phyloP scores from a whole-genome alignment of 73 alveolate species.

The Paramecium sonneborni region DNA sequence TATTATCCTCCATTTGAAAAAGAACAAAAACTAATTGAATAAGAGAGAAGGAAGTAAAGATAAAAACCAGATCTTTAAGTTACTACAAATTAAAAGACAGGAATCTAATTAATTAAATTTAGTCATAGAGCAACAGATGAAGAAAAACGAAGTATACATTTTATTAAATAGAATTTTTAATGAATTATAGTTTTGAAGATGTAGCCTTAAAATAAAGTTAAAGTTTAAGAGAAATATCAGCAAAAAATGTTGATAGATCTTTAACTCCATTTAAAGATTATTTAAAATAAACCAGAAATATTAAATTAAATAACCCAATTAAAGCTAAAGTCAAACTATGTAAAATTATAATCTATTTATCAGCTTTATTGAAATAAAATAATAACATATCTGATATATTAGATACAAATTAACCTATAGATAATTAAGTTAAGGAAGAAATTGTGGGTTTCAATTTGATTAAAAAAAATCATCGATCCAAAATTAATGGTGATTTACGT shows the following conservation, averaged over 20 bases:
- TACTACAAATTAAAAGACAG: neutral
- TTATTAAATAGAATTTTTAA: neutral
- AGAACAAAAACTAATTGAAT: neutral
- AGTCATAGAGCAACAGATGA: neutral
- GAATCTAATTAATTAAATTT: neutral
- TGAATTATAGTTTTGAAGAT: conserved; percentile 19
- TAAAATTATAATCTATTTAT: neutral
- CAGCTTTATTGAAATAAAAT: neutral
- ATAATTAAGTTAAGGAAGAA: neutral
- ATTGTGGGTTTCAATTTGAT: neutral
- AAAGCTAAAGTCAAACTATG: conserved; percentile 6
- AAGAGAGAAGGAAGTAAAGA: neutral
- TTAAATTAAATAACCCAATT: neutral
- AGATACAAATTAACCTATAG: neutral
- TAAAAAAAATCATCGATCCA: neutral
- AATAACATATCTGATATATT: neutral
- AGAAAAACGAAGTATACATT: neutral
- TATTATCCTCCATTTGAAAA: conserved; percentile 31
- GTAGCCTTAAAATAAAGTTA: neutral
- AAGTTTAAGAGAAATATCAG: neutral
- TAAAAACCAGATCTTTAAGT: neutral
- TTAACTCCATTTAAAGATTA: conserved; percentile 2
- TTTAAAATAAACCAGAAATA: neutral
- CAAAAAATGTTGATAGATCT: neutral
- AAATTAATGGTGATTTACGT: neutral